A percentile compares a stretch with the other conserved stretches of the same genome.
These are phyloP conservation scores for Coniochaeta ligniaria DNA, from an alignment of 2,329 filamentous ascomycete genomes.

Conservation along the genomic window DNA sequence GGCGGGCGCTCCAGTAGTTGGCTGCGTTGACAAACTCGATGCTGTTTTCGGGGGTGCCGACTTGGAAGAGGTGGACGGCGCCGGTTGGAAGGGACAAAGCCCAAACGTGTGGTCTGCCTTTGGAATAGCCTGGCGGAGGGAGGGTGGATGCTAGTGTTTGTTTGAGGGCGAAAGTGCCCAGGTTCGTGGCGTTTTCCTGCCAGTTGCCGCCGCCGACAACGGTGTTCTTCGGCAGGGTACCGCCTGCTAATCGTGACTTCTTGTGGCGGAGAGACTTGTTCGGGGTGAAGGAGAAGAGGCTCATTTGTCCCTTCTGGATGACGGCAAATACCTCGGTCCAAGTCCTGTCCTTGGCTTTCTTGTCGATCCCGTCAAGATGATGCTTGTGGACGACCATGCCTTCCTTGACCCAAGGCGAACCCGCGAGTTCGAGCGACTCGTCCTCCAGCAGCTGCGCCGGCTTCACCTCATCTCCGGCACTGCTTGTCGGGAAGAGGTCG, in stretches of 20 bases:
- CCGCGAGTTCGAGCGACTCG: conserved; percentile 82
- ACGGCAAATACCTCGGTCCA: conserved; percentile 97
- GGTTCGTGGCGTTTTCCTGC: conserved; percentile 90
- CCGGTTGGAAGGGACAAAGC: conserved; percentile 86
- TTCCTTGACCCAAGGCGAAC: conserved; percentile 98
- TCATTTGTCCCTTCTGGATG: conserved; percentile 89
- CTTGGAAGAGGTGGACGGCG: conserved; percentile 96
- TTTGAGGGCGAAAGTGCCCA: conserved; percentile 80
- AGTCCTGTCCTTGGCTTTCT: conserved; percentile 86
- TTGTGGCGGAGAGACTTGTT: conserved; percentile 70
- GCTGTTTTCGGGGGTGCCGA: conserved; percentile 89
- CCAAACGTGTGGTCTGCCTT: conserved; percentile 86
- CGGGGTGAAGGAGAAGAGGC: conserved; percentile 86
- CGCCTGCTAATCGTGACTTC: conserved; percentile 41
- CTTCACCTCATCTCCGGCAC: conserved; percentile 53
- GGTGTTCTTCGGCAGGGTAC: conserved; percentile 38
- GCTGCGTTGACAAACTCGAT: conserved; percentile 89
- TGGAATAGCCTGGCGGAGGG: conserved; percentile 87
- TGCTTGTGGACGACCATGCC: conserved; percentile 95
- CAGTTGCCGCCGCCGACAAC: conserved; percentile 93
- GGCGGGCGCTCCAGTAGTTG: conserved; percentile 94
- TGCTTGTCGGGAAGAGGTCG: conserved; percentile 36
- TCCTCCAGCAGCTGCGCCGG: conserved; percentile 73
- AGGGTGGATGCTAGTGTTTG: conserved; percentile 89
- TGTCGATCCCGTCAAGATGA: conserved; percentile 83